A percentile compares a stretch with the other conserved stretches of the same genome.
These are phyloP conservation scores for Beauveria sp. DNA, from an alignment of 2,329 filamentous ascomycete genomes.

Conservation along the genomic window DNA sequence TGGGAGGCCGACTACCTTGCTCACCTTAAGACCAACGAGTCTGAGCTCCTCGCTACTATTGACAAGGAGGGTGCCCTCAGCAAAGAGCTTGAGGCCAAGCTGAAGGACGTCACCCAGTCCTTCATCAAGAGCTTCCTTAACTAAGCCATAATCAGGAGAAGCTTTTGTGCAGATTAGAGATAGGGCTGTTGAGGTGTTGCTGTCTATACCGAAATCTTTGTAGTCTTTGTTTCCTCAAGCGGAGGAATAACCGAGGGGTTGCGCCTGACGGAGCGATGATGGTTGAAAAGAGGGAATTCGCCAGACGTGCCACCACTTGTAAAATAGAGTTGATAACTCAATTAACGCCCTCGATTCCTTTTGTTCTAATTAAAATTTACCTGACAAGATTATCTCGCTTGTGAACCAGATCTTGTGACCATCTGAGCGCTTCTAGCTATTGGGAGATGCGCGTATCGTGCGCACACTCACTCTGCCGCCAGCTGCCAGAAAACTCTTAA, in stretches of 20 bases:
- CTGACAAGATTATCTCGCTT: slow-evolving; percentile 15
- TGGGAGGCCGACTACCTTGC: slow-evolving; percentile 95
- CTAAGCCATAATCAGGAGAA: slow-evolving; percentile 25
- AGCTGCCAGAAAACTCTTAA: not conserved
- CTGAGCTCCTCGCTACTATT: slow-evolving; percentile 74
- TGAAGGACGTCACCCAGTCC: slow-evolving; percentile 65
- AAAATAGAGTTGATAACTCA: slow-evolving; percentile 57
- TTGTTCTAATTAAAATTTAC: slow-evolving; percentile 31
- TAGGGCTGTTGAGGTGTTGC: slow-evolving; percentile 29
- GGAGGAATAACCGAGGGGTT: slow-evolving; percentile 37
- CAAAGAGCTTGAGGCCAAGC: slow-evolving; percentile 83
- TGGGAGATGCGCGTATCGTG: not conserved
- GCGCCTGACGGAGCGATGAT: slow-evolving; percentile 39
- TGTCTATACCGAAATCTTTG: slow-evolving; percentile 40
- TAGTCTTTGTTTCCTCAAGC: slow-evolving; percentile 39
- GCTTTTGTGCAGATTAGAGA: slow-evolving; percentile 24
- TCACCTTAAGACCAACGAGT: slow-evolving; percentile 86
- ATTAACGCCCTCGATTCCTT: slow-evolving; percentile 54
- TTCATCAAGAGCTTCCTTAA: slow-evolving; percentile 90
- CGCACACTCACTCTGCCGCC: not conserved
- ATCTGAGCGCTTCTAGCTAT: not conserved
- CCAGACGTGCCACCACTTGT: slow-evolving; percentile 49
- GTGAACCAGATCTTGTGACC: not conserved
- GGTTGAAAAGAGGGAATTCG: slow-evolving; percentile 34
- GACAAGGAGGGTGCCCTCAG: slow-evolving; percentile 93